Conservation (phyloP, 2,329 filamentous ascomycete species). For the Colletotrichum godetiae region DNA sequence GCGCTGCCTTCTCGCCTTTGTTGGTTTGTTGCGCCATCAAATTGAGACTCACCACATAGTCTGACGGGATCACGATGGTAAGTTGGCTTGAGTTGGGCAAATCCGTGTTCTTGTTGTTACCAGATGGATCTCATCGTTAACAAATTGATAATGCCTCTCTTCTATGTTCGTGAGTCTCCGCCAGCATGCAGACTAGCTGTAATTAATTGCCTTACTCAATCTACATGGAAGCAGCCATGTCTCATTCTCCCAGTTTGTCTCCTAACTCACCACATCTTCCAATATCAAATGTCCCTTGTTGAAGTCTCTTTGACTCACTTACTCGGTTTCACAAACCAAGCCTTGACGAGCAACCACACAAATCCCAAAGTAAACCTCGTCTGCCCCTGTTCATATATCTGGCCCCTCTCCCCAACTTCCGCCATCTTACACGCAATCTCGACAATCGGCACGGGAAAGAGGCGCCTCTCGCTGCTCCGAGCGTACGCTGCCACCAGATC, state of each 20-base stretch:
- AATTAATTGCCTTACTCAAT: too few species aligned
- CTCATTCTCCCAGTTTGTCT: too few species aligned
- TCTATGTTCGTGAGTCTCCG: too few species aligned
- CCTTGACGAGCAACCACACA: constrained; percentile 52
- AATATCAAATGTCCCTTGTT: neutral
- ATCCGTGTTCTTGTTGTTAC: neutral
- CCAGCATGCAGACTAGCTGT: too few species aligned
- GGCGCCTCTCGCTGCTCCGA: constrained; percentile 49
- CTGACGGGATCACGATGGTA: neutral
- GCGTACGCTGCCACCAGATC: constrained; percentile 66
- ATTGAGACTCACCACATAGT: neutral
- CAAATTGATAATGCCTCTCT: too few species aligned
- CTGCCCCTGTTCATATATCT: constrained; percentile 54
- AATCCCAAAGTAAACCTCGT: constrained; percentile 46
- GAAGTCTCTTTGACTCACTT: neutral
- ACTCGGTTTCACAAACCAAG: constrained; percentile 42
- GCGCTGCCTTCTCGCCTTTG: neutral
- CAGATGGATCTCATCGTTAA: neutral
- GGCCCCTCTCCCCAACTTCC: constrained; percentile 61
- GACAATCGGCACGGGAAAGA: constrained; percentile 54
- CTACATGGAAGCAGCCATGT: too few species aligned
- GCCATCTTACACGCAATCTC: constrained; percentile 57
- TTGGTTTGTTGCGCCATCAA: neutral
- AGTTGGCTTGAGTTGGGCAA: neutral
- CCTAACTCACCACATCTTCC: too few species aligned